Evolutionary conservation across 768 basidiomycete genomes (phyloP), one percentile per base, ranked within the genome.

Genomic region (Cantharellus anzutake): DNA sequence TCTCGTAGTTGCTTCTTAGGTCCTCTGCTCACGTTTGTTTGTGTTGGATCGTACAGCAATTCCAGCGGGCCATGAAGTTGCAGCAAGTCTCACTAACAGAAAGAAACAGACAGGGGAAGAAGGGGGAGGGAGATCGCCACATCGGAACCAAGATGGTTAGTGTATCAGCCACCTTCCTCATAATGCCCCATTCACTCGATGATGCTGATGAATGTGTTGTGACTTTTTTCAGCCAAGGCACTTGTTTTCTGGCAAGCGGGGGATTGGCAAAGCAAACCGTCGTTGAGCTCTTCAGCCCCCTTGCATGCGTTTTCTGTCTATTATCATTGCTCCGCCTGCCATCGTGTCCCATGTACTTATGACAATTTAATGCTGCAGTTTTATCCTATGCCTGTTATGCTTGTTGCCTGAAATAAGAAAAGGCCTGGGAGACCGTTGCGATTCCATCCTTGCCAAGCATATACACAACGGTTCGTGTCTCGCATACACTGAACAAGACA

Each of bases 41-140:
- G 5, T 61, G 58, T 29, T 29, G 20, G 20, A 29, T 35, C n/a
- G 48, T 64, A 42, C 64, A 87, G 82, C 89, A 96, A 83, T 80
- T 76, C 40, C 75, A 80, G 62, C 84, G 83, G 68, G 88, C 94
- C 16, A 73, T 79, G 69, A 80, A 84, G 67, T 75, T 97, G 60
- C 84, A 88, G 64, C 87, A 89, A 66, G 78, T 94, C 59, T 84
- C 83, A 3, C 91, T 94, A 69, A 78, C 94, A 64, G 79, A 78
- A 59, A 84, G 90, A 61, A 94, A 94, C 70, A 80, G 81, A 76
- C 76, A 82, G 51, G 94, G 90, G 35, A 89, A 84, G 69, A 93
- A 92, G 42, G 88, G 87, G 61, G 94, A 99, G 77, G 76, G 80
- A 61, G 90, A 93, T 73, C 81, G 87, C 64, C 77, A 77, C 5